Percentiles rank a stretch among this genome's conserved stretches.
Evolutionary conservation across 345 rosid genomes (phyloP).

Genomic region (Streptanthus diversifolius): DNA sequence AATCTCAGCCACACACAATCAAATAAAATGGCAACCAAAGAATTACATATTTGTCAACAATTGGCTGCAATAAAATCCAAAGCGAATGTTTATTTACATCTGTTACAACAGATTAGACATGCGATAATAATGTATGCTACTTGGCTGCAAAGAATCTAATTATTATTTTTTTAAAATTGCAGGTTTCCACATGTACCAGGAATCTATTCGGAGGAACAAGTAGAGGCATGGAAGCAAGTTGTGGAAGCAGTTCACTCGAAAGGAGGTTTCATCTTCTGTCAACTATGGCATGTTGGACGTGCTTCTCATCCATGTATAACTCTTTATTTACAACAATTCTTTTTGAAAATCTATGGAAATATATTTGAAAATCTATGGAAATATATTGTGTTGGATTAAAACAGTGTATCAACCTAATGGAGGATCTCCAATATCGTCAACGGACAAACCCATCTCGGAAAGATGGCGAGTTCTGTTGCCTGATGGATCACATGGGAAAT

Average conservation of each 20-base stretch:
- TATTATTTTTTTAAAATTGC: not conserved
- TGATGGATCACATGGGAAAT: slow-evolving; percentile 49
- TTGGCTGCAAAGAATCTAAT: not conserved
- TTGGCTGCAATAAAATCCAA: not conserved
- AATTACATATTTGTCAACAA: not conserved
- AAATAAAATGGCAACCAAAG: not conserved
- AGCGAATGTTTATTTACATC: not conserved
- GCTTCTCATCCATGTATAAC: slow-evolving; percentile 65
- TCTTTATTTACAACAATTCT: not conserved
- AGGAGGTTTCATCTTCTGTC: slow-evolving; percentile 80
- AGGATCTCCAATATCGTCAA: slow-evolving; percentile 70
- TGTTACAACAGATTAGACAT: not conserved
- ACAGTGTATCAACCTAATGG: slow-evolving; percentile 76
- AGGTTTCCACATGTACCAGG: slow-evolving; percentile 93
- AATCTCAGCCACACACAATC: not conserved
- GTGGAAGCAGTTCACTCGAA: slow-evolving; percentile 75
- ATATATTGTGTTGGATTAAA: not conserved
- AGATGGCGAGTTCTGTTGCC: slow-evolving; percentile 71
- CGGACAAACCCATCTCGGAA: slow-evolving; percentile 49
- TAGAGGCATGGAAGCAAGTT: slow-evolving; percentile 75
- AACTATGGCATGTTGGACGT: slow-evolving; percentile 91
- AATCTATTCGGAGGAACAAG: slow-evolving; percentile 74
- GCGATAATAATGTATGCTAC: not conserved
- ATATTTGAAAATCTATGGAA: not conserved
- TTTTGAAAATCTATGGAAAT: not conserved